phyloP scores from a whole-genome alignment of 768 basidiomycete genomes.

The Tylopilus rubrobrunneus region DNA sequence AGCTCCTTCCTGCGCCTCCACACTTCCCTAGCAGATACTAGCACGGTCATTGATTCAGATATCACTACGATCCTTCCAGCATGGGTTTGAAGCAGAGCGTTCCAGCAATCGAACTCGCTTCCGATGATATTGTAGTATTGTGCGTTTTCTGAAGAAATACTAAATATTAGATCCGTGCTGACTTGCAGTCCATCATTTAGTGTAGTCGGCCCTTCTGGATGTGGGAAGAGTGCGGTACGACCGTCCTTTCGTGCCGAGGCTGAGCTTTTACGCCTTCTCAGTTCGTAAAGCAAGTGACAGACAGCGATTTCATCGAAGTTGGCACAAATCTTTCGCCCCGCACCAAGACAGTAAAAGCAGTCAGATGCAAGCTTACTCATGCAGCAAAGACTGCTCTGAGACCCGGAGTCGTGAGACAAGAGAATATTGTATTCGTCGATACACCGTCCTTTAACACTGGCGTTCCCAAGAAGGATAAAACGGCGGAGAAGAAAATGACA shows the following conservation, averaged over 20 bases:
- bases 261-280: background rate
- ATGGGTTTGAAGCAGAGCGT: background rate
- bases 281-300: slow-evolving; percentile 10
- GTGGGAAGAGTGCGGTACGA: slow-evolving; percentile 20
- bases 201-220: slow-evolving; percentile 17
- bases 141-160: no score
- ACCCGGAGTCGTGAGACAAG: background rate
- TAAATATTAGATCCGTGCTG: background rate
- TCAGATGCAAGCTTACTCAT: slow-evolving; percentile 6
- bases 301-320: background rate
- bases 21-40: background rate
- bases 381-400: background rate
- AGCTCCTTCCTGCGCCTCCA: no score
- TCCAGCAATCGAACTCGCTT: background rate
- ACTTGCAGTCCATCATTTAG: slow-evolving; percentile 4
- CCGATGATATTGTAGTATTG: slow-evolving; percentile 20
- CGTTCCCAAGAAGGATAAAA: background rate
- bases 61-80: background rate
- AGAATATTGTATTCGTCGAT: slow-evolving; percentile 20
- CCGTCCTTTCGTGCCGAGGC: background rate
- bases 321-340: background rate
- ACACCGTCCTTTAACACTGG: slow-evolving; percentile 17
- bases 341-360: slow-evolving; percentile 3
- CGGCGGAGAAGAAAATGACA: background rate
- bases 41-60: background rate